phyloP scores from a whole-genome alignment of 139 green algal genomes.

The Chlorella sorokiniana region DNA sequence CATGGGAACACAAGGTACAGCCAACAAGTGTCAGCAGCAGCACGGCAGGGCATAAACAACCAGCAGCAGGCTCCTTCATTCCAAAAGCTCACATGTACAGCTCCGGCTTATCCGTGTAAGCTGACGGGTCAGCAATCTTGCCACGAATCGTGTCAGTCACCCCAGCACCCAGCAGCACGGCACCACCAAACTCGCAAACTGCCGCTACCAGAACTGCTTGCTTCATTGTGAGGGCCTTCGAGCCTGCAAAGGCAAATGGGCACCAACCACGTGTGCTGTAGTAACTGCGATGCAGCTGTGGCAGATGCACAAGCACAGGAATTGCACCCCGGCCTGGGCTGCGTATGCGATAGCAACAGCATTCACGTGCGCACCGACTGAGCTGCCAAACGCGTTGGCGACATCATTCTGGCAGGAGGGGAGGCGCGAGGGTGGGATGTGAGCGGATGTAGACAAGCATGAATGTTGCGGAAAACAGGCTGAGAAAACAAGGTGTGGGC shows the following conservation, averaged over 20 bases:
- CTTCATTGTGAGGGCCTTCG: conserved; percentile 39
- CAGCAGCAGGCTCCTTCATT: background rate
- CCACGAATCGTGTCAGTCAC: conserved; percentile 53
- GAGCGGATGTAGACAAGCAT: too few species aligned
- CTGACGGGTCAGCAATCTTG: conserved; percentile 40
- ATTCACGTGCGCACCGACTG: conserved; percentile 15
- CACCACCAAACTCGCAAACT: conserved; percentile 48
- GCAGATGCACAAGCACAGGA: background rate
- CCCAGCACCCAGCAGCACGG: conserved; percentile 45
- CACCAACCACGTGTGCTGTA: too few species aligned
- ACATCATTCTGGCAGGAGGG: too few species aligned
- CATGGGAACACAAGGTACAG: too few species aligned
- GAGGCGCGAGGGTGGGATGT: too few species aligned
- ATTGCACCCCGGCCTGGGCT: background rate
- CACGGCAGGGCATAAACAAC: background rate
- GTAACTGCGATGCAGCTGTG: background rate
- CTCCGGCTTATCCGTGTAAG: conserved; percentile 39
- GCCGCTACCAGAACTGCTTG: conserved; percentile 43
- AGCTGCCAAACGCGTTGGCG: conserved; percentile 42
- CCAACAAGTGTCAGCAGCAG: background rate
- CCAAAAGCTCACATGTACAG: conserved; percentile 14
- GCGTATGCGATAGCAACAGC: background rate
- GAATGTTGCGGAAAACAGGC: too few species aligned
- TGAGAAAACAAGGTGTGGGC: too few species aligned
- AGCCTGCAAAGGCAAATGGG: background rate